These are phyloP conservation scores for Leccinum subtestaceum DNA, from an alignment of 768 basidiomycete genomes.

Conservation along the genomic window DNA sequence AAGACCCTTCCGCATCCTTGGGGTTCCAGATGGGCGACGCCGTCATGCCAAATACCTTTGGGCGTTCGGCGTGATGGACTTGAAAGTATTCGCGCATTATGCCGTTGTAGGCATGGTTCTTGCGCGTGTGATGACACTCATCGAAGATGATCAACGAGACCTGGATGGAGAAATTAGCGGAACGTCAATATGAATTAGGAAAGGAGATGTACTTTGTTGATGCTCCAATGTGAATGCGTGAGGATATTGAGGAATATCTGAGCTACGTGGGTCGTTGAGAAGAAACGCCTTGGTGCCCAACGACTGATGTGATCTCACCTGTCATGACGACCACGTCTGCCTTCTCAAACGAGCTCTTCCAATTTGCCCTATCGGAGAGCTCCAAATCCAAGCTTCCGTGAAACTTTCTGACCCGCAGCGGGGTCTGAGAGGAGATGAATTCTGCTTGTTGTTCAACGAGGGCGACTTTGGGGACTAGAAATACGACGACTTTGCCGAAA, in stretches of 20 bases:
- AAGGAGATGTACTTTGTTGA: slow-evolving; percentile 47
- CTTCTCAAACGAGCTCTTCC: slow-evolving; percentile 59
- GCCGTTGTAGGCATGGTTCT: slow-evolving; percentile 55
- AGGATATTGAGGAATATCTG: slow-evolving; percentile 81
- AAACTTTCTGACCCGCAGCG: slow-evolving; percentile 64
- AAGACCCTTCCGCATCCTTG: slow-evolving; percentile 60
- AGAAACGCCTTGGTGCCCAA: neutral
- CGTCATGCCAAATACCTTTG: slow-evolving; percentile 92
- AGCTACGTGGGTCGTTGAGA: slow-evolving; percentile 40
- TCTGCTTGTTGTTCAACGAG: slow-evolving; percentile 81
- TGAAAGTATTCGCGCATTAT: slow-evolving; percentile 60
- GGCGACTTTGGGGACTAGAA: slow-evolving; percentile 82
- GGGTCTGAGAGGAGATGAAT: slow-evolving; percentile 62
- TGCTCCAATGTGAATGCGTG: slow-evolving; percentile 77
- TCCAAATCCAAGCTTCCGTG: slow-evolving; percentile 72
- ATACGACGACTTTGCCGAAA: slow-evolving; percentile 62
- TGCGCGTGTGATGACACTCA: slow-evolving; percentile 56
- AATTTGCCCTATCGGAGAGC: slow-evolving; percentile 60
- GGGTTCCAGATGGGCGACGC: slow-evolving; percentile 87
- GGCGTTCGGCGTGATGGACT: slow-evolving; percentile 42
- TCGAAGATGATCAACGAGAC: slow-evolving; percentile 57
- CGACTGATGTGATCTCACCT: slow-evolving; percentile 40
- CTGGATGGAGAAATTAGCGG: slow-evolving; percentile 27
- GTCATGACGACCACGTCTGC: slow-evolving; percentile 86
- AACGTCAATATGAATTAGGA: neutral